Evolutionary conservation across 164 flowering plant species (phyloP).

Genomic region (Magnolia changhungtana): DNA sequence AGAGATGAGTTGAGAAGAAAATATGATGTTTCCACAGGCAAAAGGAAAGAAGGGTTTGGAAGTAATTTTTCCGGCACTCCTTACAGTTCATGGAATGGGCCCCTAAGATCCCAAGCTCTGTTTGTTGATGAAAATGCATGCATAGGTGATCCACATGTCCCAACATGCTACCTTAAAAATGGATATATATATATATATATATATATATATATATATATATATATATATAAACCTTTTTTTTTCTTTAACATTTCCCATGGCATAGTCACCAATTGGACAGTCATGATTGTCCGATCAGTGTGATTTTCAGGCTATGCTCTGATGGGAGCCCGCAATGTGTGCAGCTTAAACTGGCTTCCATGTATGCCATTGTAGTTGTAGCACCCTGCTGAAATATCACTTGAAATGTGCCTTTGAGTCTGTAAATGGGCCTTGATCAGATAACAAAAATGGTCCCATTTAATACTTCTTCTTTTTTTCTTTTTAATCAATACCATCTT

Average conservation of each 20-base stretch:
- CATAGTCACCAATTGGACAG: too few species aligned
- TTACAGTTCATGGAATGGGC: slow-evolving; percentile 60
- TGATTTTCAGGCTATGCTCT: not conserved
- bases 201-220: too few species aligned
- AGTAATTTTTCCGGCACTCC: slow-evolving; percentile 18
- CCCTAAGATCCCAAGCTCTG: slow-evolving; percentile 54
- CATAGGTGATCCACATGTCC: slow-evolving; percentile 35
- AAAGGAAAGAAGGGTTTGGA: slow-evolving; percentile 18
- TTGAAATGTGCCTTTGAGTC: not conserved
- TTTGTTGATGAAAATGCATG: slow-evolving; percentile 72
- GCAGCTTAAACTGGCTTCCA: not conserved
- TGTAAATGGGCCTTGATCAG: not conserved
- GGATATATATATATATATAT: too few species aligned
- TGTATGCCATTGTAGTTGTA: not conserved
- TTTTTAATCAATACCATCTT: not conserved
- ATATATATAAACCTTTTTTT: too few species aligned
- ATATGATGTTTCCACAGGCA: slow-evolving; percentile 50
- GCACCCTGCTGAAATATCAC: not conserved
- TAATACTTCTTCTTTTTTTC: not conserved
- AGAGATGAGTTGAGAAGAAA: slow-evolving; percentile 52
- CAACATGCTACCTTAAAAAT: not conserved
- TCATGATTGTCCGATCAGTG: too few species aligned
- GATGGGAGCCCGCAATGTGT: not conserved
- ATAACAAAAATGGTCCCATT: not conserved
- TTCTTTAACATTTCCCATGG: not conserved